A percentile compares a stretch with the other conserved stretches of the same genome.
Conservation (phyloP, 2,329 filamentous ascomycete species). For the Cladobotryum mycophilum region DNA sequence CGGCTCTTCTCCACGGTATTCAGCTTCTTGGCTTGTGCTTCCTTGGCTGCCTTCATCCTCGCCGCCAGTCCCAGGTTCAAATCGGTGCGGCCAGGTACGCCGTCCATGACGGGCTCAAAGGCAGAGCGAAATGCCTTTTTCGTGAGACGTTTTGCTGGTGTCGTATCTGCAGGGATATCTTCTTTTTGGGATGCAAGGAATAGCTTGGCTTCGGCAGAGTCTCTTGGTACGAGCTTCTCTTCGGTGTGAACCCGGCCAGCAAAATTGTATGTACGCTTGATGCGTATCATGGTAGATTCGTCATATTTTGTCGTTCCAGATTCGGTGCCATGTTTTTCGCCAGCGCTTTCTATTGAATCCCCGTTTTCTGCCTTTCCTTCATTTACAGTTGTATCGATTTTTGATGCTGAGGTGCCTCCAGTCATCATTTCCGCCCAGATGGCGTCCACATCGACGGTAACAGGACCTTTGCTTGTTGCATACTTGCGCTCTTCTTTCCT, state of each 20-base stretch:
- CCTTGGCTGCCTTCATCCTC: slow-evolving; percentile 41
- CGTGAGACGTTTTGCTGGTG: slow-evolving; percentile 38
- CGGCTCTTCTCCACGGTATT: slow-evolving; percentile 67
- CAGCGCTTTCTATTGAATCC: not conserved
- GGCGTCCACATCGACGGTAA: slow-evolving; percentile 66
- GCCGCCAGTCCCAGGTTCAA: slow-evolving; percentile 51
- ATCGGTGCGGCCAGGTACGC: slow-evolving; percentile 42
- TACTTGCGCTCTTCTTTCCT: slow-evolving; percentile 54
- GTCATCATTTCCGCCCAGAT: slow-evolving; percentile 63
- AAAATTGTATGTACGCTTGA: slow-evolving; percentile 69
- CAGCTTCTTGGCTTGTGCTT: slow-evolving; percentile 54
- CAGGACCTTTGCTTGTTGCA: slow-evolving; percentile 47
- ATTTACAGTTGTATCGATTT: not conserved
- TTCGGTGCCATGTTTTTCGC: not conserved
- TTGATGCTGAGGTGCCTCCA: slow-evolving; percentile 21
- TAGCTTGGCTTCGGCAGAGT: slow-evolving; percentile 60
- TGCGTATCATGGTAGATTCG: slow-evolving; percentile 45
- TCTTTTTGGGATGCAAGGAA: slow-evolving; percentile 50
- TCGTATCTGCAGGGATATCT: slow-evolving; percentile 20
- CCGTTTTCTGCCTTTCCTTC: slow-evolving; percentile 8
- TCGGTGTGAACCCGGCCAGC: slow-evolving; percentile 67
- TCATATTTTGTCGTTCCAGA: slow-evolving; percentile 14
- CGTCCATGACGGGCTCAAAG: slow-evolving; percentile 53
- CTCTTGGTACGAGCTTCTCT: slow-evolving; percentile 60
- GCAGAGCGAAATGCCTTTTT: slow-evolving; percentile 53